Percentiles rank a stretch among this genome's conserved stretches.
phyloP scores from a whole-genome alignment of 352 stramenopile species.

The Phytophthora megakarya region DNA sequence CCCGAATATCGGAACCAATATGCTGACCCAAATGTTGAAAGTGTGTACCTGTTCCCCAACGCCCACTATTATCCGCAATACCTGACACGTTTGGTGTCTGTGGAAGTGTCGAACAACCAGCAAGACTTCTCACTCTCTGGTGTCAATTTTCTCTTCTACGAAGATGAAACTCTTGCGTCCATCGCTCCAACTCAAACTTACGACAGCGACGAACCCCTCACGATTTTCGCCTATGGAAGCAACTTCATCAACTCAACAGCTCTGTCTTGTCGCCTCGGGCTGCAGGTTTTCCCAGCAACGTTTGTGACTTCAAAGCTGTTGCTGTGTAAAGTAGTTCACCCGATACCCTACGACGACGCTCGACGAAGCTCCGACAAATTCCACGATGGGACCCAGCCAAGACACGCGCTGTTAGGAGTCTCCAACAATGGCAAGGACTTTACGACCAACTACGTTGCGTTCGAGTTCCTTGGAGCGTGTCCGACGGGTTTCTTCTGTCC shows the following conservation, averaged over 20 bases:
- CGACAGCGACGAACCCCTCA: conserved; percentile 44
- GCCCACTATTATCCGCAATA: conserved; percentile 91
- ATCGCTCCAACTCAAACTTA: conserved; percentile 67
- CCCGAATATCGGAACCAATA: conserved; percentile 73
- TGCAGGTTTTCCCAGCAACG: conserved; percentile 71
- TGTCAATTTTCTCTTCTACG: conserved; percentile 93
- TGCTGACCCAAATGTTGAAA: conserved; percentile 63
- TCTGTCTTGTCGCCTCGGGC: conserved; percentile 90
- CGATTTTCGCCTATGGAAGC: conserved; percentile 70
- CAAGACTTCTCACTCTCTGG: conserved; percentile 94
- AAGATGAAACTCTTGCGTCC: conserved; percentile 74
- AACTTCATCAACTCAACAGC: conserved; percentile 94
- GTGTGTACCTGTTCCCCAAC: conserved; percentile 78
- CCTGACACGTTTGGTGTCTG: conserved; percentile 80
- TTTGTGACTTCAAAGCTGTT: conserved; percentile 90
- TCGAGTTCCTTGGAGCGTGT: conserved; percentile 85
- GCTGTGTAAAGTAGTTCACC: conserved; percentile 81
- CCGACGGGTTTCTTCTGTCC: conserved; percentile 91
- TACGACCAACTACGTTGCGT: conserved; percentile 69
- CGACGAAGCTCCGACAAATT: conserved; percentile 19
- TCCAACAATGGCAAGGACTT: conserved; percentile 97
- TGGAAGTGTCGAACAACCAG: conserved; percentile 96
- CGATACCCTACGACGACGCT: conserved; percentile 45
- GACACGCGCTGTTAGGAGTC: conserved; percentile 83
- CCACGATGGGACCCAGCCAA: conserved; percentile 29